phyloP scores from a whole-genome alignment of 2,329 filamentous ascomycete genomes.

The Beauveria varroae region DNA sequence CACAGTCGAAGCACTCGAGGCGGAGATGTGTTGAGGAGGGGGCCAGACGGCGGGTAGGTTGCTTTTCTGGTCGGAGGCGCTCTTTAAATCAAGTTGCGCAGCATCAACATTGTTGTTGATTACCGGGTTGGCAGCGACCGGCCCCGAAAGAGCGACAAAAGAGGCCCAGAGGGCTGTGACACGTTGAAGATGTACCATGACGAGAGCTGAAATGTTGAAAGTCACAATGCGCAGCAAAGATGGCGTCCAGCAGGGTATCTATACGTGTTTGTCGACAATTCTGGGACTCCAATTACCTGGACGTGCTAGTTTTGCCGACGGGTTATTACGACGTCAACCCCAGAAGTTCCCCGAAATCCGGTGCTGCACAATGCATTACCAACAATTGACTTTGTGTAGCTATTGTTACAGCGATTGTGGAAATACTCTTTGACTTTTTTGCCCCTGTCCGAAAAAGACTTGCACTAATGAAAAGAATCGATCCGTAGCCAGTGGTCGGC shows the following conservation, averaged over 20 bases:
- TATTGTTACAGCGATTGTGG: not conserved
- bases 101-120: not conserved
- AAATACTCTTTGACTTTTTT: not conserved
- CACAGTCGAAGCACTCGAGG: not conserved
- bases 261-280: not conserved
- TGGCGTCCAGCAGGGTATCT: not conserved
- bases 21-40: constrained; percentile 12
- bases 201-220: not conserved
- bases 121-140: not conserved
- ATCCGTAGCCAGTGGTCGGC: not conserved
- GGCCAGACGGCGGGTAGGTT: constrained; percentile 10
- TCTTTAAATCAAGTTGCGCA: not conserved
- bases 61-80: not conserved
- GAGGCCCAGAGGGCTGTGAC: not conserved
- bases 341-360: not conserved
- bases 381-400: not conserved
- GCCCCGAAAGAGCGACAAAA: not conserved
- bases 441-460: not conserved
- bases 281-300: not conserved
- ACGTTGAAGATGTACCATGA: not conserved
- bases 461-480: not conserved
- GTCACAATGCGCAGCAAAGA: not conserved
- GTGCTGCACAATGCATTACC: not conserved
- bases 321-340: not conserved
- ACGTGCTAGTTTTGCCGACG: not conserved